phyloP scores from a whole-genome alignment of 441 rosid genomes.

The Syzygium malaccense region DNA sequence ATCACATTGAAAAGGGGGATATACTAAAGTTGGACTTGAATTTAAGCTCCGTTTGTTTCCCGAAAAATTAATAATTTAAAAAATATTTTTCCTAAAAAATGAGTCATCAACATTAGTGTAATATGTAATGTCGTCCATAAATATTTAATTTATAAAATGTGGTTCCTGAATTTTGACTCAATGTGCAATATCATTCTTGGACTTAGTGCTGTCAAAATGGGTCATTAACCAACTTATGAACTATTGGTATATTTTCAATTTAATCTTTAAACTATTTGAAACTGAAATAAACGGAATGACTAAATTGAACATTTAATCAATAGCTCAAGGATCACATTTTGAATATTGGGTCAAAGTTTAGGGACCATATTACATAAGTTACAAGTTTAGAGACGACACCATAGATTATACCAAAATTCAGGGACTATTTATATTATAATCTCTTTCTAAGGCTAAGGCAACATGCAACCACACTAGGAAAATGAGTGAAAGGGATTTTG shows the following conservation, averaged over 20 bases:
- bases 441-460: not conserved
- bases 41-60: too few species aligned
- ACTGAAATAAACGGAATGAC: not conserved
- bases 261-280: not conserved
- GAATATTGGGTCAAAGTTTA: not conserved
- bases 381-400: too few species aligned
- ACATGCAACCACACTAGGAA: not conserved
- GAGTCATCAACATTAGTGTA: not conserved
- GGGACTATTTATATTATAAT: too few species aligned
- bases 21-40: not conserved
- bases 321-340: not conserved
- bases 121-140: not conserved
- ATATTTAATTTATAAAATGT: too few species aligned
- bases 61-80: not conserved
- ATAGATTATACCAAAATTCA: too few species aligned
- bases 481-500: not conserved
- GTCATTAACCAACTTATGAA: not conserved
- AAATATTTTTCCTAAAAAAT: too few species aligned
- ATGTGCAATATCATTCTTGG: not conserved
- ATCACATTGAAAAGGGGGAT: not conserved
- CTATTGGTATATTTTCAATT: not conserved
- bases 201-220: not conserved
- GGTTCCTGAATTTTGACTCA: not conserved
- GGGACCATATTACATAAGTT: too few species aligned
- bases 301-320: not conserved